phyloP scores from a whole-genome alignment of 495 filamentous ascomycete species.

The Xanthoparmelia taractica region DNA sequence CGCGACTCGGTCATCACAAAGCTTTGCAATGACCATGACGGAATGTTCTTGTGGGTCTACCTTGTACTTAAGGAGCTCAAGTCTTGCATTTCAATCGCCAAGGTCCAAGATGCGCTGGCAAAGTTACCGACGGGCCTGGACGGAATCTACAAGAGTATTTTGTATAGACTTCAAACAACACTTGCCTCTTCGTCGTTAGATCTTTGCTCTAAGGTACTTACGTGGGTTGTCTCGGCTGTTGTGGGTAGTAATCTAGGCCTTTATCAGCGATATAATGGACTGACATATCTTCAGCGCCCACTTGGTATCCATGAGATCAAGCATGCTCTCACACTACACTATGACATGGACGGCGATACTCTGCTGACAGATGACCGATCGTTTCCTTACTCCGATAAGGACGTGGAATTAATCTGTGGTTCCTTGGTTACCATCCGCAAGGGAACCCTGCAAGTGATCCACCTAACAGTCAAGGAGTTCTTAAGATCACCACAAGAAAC shows the following conservation, averaged over 20 bases:
- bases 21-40: slow-evolving; percentile 6
- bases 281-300: not conserved
- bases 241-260: not conserved
- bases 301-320: not conserved
- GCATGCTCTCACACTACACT: slow-evolving; percentile 5
- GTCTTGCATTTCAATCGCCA: not conserved
- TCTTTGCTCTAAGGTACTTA: slow-evolving; percentile 1
- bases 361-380: slow-evolving; percentile 5
- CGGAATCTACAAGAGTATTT: slow-evolving; percentile 2
- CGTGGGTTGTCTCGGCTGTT: slow-evolving; percentile 10
- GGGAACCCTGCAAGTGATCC: slow-evolving; percentile 6
- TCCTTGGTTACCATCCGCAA: slow-evolving; percentile 1
- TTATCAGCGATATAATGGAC: not conserved
- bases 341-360: not conserved
- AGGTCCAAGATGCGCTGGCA: slow-evolving; percentile 5
- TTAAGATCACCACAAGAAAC: not conserved
- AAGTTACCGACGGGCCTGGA: slow-evolving; percentile 1
- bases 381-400: slow-evolving; percentile 12
- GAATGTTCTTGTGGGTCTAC: slow-evolving; percentile 12
- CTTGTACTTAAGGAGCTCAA: slow-evolving; percentile 12
- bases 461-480: slow-evolving; percentile 10
- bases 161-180: not conserved
- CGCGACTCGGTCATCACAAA: not conserved
- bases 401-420: slow-evolving; percentile 10
- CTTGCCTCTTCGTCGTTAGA: not conserved